Base-by-base conservation (phyloP, 1,284 basidiomycete species). In the Xerocomus cyaneibrunnescens region DNA sequence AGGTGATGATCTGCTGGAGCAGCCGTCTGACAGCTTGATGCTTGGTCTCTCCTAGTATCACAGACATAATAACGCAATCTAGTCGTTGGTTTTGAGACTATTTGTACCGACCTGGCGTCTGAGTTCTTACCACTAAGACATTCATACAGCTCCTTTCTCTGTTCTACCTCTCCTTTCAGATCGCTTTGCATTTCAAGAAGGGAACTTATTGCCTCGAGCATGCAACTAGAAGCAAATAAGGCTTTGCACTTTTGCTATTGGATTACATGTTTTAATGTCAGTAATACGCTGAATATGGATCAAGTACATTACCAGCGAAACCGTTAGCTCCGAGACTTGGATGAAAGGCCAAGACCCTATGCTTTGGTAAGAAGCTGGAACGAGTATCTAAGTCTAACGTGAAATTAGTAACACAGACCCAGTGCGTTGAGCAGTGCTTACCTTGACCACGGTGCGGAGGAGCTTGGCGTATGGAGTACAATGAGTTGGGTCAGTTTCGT, bases 11-110 rank as follows among this genome's bases (percentile, higher is more conserved):
- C 21, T 59, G 28, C 32, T 49, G 57, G n/a, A 57, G 49, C 32
- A 58, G 46, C 19, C 48, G 57, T 16, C 45, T 54, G n/a, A 57
- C 16, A 34, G 52, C 52, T 14, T 42, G 51, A 30, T 54, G 12
- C 22, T 9, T 19, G 9, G n/a, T 34, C 31, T 54, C 52, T 9
- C 44, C 52, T 3, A 45, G 52, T 46, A 42, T 48, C 9, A 54
- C 51, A 19, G 38, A 19, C 51, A 53, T 53, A 23, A 17, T 16
- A 8, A 53, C 43, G 3, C 37, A 51, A 31, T 21, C 52, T 45
- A 27, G 21, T 23, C 6, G 5, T 13, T 3, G 14, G 8, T 23
- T 32, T 34, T 16, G 5, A 42, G 23, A 37, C 13, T 2, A 3
- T 22, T 30, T 5, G 5, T 14, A 9, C 23, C 1, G n/a, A 36